Evolutionary conservation across 805 yeast species (phyloP).

Genomic region (Candida michaelii): DNA sequence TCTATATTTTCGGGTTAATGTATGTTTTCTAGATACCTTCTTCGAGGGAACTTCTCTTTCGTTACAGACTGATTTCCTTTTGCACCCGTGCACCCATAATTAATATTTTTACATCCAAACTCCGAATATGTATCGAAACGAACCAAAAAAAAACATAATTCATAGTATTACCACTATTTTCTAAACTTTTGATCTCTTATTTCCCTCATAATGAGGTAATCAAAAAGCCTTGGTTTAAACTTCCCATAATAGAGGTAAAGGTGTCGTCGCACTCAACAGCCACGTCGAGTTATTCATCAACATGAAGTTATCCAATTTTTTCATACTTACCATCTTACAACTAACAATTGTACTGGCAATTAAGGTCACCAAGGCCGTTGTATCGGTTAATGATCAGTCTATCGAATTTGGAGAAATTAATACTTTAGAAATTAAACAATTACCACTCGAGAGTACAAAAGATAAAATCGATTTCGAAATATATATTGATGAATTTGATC

Average conservation of each 20-base stretch:
- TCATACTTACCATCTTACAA: conserved; percentile 23
- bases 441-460: conserved; percentile 29
- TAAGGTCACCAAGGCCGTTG: conserved; percentile 28
- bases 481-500: conserved; percentile 20
- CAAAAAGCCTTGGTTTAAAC: not conserved
- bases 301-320: conserved; percentile 8
- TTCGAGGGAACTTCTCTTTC: no score
- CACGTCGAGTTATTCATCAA: conserved; percentile 3
- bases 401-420: conserved; percentile 31
- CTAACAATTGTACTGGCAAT: conserved; percentile 33
- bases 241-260: not conserved
- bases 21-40: no score
- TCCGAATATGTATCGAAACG: no score
- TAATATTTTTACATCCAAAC: no score
- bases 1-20: no score
- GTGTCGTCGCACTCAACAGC: not conserved
- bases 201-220: no score
- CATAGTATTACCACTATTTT: no score
- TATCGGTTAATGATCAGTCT: conserved; percentile 24
- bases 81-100: no score
- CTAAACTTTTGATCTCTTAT: no score
- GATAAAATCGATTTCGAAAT: conserved; percentile 32
- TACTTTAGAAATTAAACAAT: conserved; percentile 29
- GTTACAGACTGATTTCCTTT: no score
- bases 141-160: no score